These are phyloP conservation scores for Kwoniella bestiolae DNA, from an alignment of 768 basidiomycete genomes.

Conservation along the genomic window DNA sequence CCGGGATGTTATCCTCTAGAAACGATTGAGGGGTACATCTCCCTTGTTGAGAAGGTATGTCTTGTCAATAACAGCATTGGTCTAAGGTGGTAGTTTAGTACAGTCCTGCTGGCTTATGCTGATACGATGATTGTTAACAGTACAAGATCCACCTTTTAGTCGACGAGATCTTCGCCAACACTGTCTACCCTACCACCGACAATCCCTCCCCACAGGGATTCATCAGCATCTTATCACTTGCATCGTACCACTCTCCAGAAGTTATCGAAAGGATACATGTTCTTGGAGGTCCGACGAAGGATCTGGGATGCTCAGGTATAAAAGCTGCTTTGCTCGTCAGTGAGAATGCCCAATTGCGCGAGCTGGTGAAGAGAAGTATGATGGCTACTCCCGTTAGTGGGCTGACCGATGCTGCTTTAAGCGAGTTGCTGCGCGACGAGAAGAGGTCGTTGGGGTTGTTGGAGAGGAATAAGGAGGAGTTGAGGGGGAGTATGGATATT, in stretches of 20 bases:
- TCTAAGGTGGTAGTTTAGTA: no score
- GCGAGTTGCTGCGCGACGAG: not conserved
- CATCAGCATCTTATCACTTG: conserved; percentile 7
- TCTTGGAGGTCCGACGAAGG: conserved; percentile 7
- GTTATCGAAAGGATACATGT: conserved; percentile 3
- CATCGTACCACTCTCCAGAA: not conserved
- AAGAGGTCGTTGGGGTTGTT: not conserved
- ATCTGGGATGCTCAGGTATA: conserved; percentile 12
- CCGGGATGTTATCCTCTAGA: conserved; percentile 9
- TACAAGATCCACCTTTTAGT: conserved; percentile 7
- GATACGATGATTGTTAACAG: no score
- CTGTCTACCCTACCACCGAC: not conserved
- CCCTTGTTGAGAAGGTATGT: conserved; percentile 4
- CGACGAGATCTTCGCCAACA: conserved; percentile 14
- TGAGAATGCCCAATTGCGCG: conserved; percentile 1
- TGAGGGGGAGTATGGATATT: conserved; percentile 1
- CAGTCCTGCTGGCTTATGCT: no score
- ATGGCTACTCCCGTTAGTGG: conserved; percentile 13
- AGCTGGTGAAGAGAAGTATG: not conserved
- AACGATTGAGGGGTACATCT: conserved; percentile 9
- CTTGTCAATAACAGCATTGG: not conserved
- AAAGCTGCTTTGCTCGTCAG: conserved; percentile 9
- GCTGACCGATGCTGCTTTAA: not conserved
- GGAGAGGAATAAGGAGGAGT: not conserved
- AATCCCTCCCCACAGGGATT: not conserved